Base-by-base conservation (phyloP, 2,329 filamentous ascomycete species). In the Penicillium palitans region DNA sequence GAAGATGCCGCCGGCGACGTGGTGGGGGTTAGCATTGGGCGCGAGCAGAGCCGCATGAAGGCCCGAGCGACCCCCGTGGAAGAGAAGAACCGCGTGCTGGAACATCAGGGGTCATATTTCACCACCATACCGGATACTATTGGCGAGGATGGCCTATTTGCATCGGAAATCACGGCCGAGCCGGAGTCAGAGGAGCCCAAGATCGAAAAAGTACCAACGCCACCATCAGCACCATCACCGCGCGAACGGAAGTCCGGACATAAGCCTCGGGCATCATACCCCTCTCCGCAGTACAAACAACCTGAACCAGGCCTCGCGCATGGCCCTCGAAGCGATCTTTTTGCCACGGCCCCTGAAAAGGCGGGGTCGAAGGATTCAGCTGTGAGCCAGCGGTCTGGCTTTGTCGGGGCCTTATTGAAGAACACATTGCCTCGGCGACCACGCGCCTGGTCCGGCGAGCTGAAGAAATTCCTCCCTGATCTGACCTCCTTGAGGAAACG, bases 11-110 rank as follows among this genome's bases (percentile, higher is more conserved):
- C 72, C 40, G 65, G 71, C 55, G 70, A 72, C 13, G 76, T 84
- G 35, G 78, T 87, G 63, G 84, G 83, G 2, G 78, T 87, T 66
- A 86, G 84, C 67, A 85, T 87, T 61, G 79, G 83, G 59, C 78
- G 77, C 40, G 77, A 79, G 42, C 85, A 87, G 69, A 84, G 80
- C 50, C 79, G 81, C 44, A 75, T 87, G 68, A 82, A 79, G 37
- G 83, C 83, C 19, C 80, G 83, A 10, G 77, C 78, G 42, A 87
- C 84, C 5, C 84, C 84, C 1, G 82, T 81, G 10, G 80, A 80
- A 21, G 84, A 86, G 67, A 87, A 86, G 69, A 80, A 77, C n/a
- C 81, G 82, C 2, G 80, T 80, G 2, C 72, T 87, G 64, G 81
- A 84, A 59, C 74, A 78, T 21, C 74, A 74, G 33, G 79, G 78